Percentiles rank a stretch among this genome's conserved stretches.
Conservation (phyloP, 2,329 filamentous ascomycete genomes). For the Cytospora piceae region DNA sequence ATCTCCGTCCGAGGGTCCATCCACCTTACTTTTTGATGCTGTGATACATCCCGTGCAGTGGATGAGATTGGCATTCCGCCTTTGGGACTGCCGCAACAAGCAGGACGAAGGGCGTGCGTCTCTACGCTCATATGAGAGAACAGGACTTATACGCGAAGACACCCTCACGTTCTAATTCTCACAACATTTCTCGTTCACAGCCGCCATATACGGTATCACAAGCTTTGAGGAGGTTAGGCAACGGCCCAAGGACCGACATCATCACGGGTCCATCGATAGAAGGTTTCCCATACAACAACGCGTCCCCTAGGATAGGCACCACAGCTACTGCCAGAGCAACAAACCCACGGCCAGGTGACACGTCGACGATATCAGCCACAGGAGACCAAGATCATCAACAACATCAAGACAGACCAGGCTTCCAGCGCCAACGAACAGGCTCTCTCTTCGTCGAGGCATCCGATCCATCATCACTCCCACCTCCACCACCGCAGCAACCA, state of each 20-base stretch:
- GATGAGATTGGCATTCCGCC: neutral
- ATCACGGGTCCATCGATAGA: slow-evolving; percentile 3
- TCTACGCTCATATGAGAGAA: slow-evolving; percentile 11
- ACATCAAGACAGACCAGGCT: neutral
- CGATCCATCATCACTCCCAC: slow-evolving; percentile 3
- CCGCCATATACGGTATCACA: slow-evolving; percentile 6
- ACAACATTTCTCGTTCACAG: neutral
- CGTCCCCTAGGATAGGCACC: slow-evolving; percentile 8
- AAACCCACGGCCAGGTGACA: neutral
- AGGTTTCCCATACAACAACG: slow-evolving; percentile 20
- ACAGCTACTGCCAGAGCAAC: neutral
- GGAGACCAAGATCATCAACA: neutral
- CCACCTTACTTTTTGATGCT: neutral
- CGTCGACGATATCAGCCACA: neutral
- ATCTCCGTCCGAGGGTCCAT: neutral
- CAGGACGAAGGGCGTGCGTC: neutral
- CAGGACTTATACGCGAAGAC: neutral
- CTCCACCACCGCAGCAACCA: slow-evolving; percentile 1
- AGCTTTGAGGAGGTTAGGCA: neutral
- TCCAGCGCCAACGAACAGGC: slow-evolving; percentile 16
- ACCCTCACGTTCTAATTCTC: neutral
- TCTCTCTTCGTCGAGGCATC: slow-evolving; percentile 12
- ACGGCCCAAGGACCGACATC: slow-evolving; percentile 6
- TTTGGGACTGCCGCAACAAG: slow-evolving; percentile 4
- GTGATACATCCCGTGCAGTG: neutral